Percentiles rank a stretch among this genome's conserved stretches.
These are phyloP conservation scores for Corchorus capsularis DNA, from an alignment of 345 rosid species.

Conservation along the genomic window DNA sequence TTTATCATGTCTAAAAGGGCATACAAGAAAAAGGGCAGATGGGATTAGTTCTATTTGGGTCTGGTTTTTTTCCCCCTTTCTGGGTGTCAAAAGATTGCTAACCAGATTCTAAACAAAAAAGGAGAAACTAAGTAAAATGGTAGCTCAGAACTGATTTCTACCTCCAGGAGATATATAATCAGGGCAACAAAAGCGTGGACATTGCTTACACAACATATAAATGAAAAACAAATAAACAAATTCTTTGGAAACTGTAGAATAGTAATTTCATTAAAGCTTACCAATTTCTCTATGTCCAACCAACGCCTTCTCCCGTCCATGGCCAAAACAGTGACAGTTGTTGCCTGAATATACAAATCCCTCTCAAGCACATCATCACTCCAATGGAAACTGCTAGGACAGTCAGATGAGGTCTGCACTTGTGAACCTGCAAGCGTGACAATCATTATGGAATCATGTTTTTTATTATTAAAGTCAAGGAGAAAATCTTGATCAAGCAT, in stretches of 20 bases:
- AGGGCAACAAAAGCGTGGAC: background rate
- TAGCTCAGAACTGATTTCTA: background rate
- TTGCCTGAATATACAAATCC: conserved; percentile 82
- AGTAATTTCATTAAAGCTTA: conserved; percentile 40
- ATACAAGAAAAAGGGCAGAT: background rate
- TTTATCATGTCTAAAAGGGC: conserved; percentile 8
- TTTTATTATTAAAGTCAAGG: background rate
- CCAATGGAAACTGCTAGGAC: conserved; percentile 71
- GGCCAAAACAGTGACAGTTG: conserved; percentile 90
- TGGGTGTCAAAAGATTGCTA: background rate
- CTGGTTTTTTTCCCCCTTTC: background rate
- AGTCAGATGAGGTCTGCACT: conserved; percentile 40
- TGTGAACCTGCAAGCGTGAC: conserved; percentile 59
- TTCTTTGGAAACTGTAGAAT: conserved; percentile 8
- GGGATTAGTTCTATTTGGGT: background rate
- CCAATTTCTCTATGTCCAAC: conserved; percentile 89
- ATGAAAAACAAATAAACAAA: background rate
- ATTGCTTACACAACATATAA: background rate
- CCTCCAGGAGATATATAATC: background rate
- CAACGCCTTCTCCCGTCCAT: conserved; percentile 99
- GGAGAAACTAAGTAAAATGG: background rate
- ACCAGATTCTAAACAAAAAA: background rate
- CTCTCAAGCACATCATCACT: conserved; percentile 85
- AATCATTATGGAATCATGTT: background rate
- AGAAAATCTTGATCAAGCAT: conserved; percentile 8